Evolutionary conservation across 495 filamentous ascomycete genomes (phyloP).

Genomic region (Diplogelasinospora grovesii): DNA sequence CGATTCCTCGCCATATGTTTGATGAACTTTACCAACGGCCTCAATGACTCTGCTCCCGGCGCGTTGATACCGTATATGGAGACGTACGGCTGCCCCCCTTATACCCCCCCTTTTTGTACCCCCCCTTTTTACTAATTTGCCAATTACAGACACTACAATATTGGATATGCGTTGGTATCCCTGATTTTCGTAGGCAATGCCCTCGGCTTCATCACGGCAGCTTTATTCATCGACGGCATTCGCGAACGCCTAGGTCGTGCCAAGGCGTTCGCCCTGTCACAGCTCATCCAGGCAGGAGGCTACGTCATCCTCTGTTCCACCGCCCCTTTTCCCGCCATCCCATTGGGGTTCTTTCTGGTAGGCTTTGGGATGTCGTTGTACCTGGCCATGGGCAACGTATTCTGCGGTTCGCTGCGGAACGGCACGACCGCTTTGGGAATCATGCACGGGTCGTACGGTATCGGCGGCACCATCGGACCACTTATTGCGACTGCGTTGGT

Average conservation of each 20-base stretch:
- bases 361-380: constrained; percentile 63
- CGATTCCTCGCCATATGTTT: constrained; percentile 41
- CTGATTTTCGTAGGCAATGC: constrained; percentile 77
- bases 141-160: constrained; percentile 52
- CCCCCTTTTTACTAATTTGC: neutral
- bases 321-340: constrained; percentile 63
- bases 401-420: constrained; percentile 61
- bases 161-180: constrained; percentile 68
- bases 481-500: constrained; percentile 64
- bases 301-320: constrained; percentile 59
- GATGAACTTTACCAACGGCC: constrained; percentile 49
- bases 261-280: constrained; percentile 51
- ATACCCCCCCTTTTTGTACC: neutral
- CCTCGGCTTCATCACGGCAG: constrained; percentile 66
- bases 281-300: constrained; percentile 41
- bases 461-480: constrained; percentile 64
- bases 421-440: constrained; percentile 55
- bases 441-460: constrained; percentile 65
- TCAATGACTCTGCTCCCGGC: constrained; percentile 61
- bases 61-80: constrained; percentile 69
- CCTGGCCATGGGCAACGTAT: constrained; percentile 67
- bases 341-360: constrained; percentile 56
- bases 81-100: constrained; percentile 25
- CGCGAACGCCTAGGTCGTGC: constrained; percentile 57
- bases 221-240: constrained; percentile 55